These are phyloP conservation scores for Corinectria fuckeliana DNA, from an alignment of 2,329 filamentous ascomycete genomes.

Conservation along the genomic window DNA sequence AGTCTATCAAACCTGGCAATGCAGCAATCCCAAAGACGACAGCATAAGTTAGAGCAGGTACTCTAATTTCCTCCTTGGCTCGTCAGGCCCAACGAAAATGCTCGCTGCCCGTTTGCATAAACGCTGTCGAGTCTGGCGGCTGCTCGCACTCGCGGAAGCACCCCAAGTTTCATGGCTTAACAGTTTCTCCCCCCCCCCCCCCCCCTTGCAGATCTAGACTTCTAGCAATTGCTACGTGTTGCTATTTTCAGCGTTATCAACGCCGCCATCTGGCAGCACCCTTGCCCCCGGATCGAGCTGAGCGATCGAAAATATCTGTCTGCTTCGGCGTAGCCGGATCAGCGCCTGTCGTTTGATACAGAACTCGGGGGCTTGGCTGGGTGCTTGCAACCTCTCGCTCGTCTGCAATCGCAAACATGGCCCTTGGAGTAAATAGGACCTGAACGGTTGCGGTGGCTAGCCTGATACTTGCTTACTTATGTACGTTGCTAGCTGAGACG, in stretches of 20 bases:
- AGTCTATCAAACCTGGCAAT: neutral
- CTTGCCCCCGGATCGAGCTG: neutral
- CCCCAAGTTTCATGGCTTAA: slow-evolving; percentile 31
- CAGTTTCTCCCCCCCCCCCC: slow-evolving; percentile 11
- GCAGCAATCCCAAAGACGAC: neutral
- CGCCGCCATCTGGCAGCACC: neutral
- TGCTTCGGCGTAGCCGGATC: too few species aligned
- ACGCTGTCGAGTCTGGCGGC: slow-evolving; percentile 6
- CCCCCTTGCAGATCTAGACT: slow-evolving; percentile 16
- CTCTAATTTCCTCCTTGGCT: too few species aligned
- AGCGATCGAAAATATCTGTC: neutral
- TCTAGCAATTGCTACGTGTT: neutral
- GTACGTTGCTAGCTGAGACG: neutral
- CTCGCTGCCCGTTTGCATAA: slow-evolving; percentile 17
- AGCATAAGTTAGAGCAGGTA: too few species aligned
- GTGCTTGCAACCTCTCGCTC: neutral
- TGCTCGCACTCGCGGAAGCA: slow-evolving; percentile 24
- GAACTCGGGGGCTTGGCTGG: neutral
- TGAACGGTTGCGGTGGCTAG: neutral
- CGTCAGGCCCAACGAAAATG: neutral
- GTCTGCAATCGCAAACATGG: neutral
- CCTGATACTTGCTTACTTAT: neutral
- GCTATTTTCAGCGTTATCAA: slow-evolving; percentile 21
- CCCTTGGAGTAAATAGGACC: too few species aligned
- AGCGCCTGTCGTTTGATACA: too few species aligned